Conservation (phyloP, 441 rosid genomes). For the Theobroma grandiflorum region DNA sequence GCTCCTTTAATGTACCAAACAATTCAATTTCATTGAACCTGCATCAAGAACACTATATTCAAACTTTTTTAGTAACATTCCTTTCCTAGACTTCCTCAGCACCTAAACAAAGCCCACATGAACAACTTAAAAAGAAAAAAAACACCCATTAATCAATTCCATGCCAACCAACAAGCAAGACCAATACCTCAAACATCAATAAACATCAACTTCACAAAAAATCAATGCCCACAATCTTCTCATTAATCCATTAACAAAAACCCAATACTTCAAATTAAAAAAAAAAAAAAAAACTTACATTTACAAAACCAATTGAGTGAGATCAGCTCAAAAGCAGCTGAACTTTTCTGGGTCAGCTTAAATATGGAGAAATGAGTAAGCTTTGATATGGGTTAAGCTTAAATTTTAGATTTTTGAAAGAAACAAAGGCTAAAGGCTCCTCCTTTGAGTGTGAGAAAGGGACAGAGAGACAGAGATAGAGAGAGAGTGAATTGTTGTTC, state of each 20-base stretch:
- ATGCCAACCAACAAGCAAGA: slow-evolving; percentile 6
- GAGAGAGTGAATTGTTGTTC: slow-evolving; percentile 32
- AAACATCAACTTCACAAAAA: slow-evolving; percentile 2
- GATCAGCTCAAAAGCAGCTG: slow-evolving; percentile 21
- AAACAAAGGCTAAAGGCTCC: slow-evolving; percentile 28
- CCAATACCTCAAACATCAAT: neutral
- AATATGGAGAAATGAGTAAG: neutral
- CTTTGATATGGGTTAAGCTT: slow-evolving; percentile 12
- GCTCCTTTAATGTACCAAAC: neutral
- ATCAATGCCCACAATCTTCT: neutral
- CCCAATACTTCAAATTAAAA: slow-evolving; percentile 14
- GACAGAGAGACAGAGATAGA: slow-evolving; percentile 14
- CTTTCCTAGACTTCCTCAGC: neutral
- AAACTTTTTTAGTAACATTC: neutral
- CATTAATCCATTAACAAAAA: slow-evolving; percentile 19
- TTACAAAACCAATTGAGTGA: slow-evolving; percentile 2
- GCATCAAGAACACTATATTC: neutral
- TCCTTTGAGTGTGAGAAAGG: slow-evolving; percentile 17
- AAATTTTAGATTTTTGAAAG: slow-evolving; percentile 20
- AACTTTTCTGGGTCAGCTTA: slow-evolving; percentile 18
- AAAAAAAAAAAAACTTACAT: slow-evolving; percentile 35
- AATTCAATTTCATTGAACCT: slow-evolving; percentile 21
- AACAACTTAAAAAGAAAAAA: slow-evolving; percentile 1
- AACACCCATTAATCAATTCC: neutral
- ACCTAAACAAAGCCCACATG: slow-evolving; percentile 8